phyloP scores from a whole-genome alignment of 1,139 yeast species.

The Geotrichum candidum region DNA sequence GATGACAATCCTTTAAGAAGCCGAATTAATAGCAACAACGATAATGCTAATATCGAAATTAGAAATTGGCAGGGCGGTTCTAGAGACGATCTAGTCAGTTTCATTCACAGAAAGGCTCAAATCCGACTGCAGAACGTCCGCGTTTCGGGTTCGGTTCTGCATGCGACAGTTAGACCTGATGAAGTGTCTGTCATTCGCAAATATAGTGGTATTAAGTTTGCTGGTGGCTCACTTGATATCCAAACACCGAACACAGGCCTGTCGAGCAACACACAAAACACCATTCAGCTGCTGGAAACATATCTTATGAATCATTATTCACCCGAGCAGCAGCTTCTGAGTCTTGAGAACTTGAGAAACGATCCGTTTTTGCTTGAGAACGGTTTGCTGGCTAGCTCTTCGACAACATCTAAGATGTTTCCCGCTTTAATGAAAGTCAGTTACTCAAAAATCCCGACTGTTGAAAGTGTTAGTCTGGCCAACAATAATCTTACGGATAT shows the following conservation, averaged over 20 bases:
- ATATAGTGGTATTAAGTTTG: conserved; percentile 75
- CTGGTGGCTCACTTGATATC: conserved; percentile 62
- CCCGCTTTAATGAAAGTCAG: conserved; percentile 90
- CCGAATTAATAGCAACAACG: conserved; percentile 23
- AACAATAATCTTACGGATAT: conserved; percentile 63
- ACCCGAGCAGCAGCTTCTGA: conserved; percentile 57
- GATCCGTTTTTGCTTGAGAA: conserved; percentile 57
- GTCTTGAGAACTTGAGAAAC: conserved; percentile 58
- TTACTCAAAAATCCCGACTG: conserved; percentile 42
- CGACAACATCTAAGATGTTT: conserved; percentile 70
- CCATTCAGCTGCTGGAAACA: conserved; percentile 56
- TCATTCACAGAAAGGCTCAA: conserved; percentile 62
- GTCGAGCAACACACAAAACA: conserved; percentile 17
- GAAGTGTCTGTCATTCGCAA: conserved; percentile 57
- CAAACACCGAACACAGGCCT: conserved; percentile 35
- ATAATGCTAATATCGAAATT: conserved; percentile 48
- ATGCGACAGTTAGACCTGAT: conserved; percentile 51
- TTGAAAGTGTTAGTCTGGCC: conserved; percentile 73
- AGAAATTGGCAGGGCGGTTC: conserved; percentile 73
- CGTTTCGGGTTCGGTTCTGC: conserved; percentile 41
- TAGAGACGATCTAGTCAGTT: conserved; percentile 59
- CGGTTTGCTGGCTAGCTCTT: conserved; percentile 59
- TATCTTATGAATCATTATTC: conserved; percentile 66
- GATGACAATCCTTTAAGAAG: conserved; percentile 18
- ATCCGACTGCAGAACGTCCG: conserved; percentile 49